Base-by-base conservation (phyloP, 805 yeast species). In the Yarrowia yakushimensis region DNA sequence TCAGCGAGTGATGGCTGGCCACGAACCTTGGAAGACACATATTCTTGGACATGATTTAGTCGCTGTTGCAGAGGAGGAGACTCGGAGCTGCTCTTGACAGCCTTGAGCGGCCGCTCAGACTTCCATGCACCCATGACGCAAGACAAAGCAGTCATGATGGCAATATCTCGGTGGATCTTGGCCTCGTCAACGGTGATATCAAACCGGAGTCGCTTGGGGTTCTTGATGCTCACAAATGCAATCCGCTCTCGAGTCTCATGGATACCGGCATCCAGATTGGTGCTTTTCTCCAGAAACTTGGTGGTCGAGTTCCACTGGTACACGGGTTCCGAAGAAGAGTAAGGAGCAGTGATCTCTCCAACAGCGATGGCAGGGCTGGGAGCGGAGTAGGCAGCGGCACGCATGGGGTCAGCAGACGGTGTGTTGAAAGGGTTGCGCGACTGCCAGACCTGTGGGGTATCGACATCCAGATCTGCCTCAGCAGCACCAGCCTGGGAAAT, bases 21-120 rank as follows among this genome's bases (percentile, higher is more conserved):
- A 52, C 59, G 59, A 25, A 52, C 43, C 43, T 36, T 52, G 59
- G 59, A 52, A 17, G 59, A 52, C 59, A 52, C 59, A 52, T 36
- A 52, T 33, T 52, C 59, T 22, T 52, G 59, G 43, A 52, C 59
- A 17, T 36, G 22, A 20, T 34, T 52, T 34, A 52, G 18, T 52
- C 59, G 42, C 43, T 52, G 59, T 12, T 52, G 59, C 33, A 52
- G 33, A 25, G 59, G 59, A 10, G 28, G 20, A 33, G 36, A 52
- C n/a, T 52, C 42, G 31, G 42, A 34, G 43, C 33, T 52, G 59
- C 59, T 52, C 42, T 36, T 31, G 25, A 48, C 43, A n/a, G 37
- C 4, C 23, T 52, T 36, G 17, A 43, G 43, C 11, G 43, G 43
- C 9, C 43, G 42, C 43, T 52, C 59, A 11, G 43, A 34, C 25